phyloP scores from a whole-genome alignment of 2,329 filamentous ascomycete genomes.

The Colletotrichum tofieldiae region DNA sequence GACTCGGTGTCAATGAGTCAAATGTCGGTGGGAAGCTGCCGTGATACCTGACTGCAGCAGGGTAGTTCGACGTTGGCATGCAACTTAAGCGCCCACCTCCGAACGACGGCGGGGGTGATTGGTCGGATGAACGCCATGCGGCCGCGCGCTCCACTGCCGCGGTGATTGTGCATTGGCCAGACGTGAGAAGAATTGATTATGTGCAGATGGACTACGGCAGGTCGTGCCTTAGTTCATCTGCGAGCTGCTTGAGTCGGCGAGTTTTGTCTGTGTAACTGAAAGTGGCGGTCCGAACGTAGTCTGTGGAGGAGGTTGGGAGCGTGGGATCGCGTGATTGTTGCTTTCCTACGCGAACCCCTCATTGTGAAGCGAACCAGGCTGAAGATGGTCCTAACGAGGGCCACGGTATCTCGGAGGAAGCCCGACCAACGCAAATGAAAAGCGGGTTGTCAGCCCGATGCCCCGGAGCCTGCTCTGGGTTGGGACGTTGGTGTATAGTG shows the following conservation, averaged over 20 bases:
- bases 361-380: background rate
- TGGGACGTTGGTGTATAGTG: background rate
- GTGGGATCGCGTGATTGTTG: conserved; percentile 6
- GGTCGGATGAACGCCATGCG: conserved; percentile 20
- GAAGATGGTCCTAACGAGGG: background rate
- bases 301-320: conserved; percentile 1
- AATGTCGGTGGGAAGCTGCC: background rate
- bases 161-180: background rate
- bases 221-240: conserved; percentile 11
- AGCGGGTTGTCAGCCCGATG: background rate
- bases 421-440: background rate
- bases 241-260: background rate
- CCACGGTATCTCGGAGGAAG: background rate
- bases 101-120: conserved; percentile 6
- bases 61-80: conserved; percentile 24
- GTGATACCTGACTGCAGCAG: conserved; percentile 1
- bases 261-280: conserved; percentile 2
- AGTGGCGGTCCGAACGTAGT: background rate
- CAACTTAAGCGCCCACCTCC: conserved; percentile 26
- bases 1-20: background rate
- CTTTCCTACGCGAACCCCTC: conserved; percentile 13
- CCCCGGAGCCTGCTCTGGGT: background rate
- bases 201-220: conserved; percentile 3
- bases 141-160: conserved; percentile 21
- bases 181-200: conserved; percentile 4